Evolutionary conservation across 345 rosid genomes (phyloP).

Genomic region (Kandelia obovata): DNA sequence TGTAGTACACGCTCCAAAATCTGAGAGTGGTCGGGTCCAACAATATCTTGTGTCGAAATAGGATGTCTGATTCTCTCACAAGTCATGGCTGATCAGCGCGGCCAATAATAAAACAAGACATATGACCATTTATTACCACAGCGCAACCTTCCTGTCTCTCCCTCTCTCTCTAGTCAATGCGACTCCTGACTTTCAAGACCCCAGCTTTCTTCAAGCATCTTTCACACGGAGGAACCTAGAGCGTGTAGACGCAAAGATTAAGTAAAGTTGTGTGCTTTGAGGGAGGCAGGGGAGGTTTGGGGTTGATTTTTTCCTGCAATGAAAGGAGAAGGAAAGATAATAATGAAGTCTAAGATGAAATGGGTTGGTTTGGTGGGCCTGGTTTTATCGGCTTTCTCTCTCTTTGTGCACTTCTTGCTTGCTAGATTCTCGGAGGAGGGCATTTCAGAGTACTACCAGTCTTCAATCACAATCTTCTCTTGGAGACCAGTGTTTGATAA

Average conservation of each 20-base stretch:
- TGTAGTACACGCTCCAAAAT: constrained; percentile 7
- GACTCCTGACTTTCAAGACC: constrained; percentile 16
- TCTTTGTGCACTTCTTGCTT: constrained; percentile 72
- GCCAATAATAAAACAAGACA: background rate
- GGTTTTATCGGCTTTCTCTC: constrained; percentile 66
- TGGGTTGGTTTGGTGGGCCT: constrained; percentile 84
- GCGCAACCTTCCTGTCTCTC: background rate
- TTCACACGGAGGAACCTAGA: background rate
- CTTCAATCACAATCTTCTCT: constrained; percentile 85
- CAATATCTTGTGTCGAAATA: background rate
- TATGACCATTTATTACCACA: constrained; percentile 3
- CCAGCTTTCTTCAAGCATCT: constrained; percentile 5
- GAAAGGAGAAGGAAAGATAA: constrained; percentile 79
- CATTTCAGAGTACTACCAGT: constrained; percentile 59
- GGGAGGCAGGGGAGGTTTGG: background rate
- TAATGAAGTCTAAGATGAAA: constrained; percentile 75
- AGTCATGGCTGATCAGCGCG: background rate
- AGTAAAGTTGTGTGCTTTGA: background rate
- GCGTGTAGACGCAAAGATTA: background rate
- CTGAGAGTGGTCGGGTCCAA: constrained; percentile 3
- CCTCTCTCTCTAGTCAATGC: background rate
- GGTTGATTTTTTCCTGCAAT: constrained; percentile 13
- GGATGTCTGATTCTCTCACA: constrained; percentile 24
- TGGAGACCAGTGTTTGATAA: constrained; percentile 91
- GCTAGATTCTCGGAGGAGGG: constrained; percentile 76